Evolutionary conservation across 2,329 filamentous ascomycete genomes (phyloP).

Genomic region (Talaromyces atroroseus): DNA sequence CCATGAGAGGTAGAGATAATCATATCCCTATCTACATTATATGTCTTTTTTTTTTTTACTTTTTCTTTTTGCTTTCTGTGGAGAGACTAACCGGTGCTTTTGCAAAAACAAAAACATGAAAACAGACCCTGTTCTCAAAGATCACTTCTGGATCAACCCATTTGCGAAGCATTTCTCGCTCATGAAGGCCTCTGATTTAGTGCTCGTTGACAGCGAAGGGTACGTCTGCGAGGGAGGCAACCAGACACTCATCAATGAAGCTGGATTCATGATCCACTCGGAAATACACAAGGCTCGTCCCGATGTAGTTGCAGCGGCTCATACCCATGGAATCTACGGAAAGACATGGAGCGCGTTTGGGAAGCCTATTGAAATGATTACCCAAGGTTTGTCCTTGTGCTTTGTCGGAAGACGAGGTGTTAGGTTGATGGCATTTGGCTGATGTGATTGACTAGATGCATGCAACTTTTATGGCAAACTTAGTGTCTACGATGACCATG

Average conservation of each 20-base stretch:
- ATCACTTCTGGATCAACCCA: constrained; percentile 39
- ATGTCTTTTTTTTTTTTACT: neutral
- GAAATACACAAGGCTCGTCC: constrained; percentile 55
- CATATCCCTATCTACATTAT: too few species aligned
- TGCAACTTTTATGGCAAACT: constrained; percentile 36
- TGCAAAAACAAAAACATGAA: too few species aligned
- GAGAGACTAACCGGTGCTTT: constrained; percentile 4
- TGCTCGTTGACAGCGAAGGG: constrained; percentile 36
- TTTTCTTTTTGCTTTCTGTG: neutral
- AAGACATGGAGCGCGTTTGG: constrained; percentile 60
- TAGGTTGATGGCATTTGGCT: too few species aligned
- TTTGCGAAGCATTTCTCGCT: constrained; percentile 37
- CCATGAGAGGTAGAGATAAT: constrained; percentile 27
- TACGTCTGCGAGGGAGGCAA: constrained; percentile 38
- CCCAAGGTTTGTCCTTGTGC: constrained; percentile 55
- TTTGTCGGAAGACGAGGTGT: too few species aligned
- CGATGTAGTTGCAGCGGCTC: constrained; percentile 54
- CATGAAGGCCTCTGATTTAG: constrained; percentile 39
- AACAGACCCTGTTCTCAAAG: constrained; percentile 31
- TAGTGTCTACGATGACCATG: constrained; percentile 36
- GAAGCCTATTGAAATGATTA: constrained; percentile 53
- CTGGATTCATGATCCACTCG: constrained; percentile 57
- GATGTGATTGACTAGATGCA: constrained; percentile 22
- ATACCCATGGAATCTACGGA: constrained; percentile 55
- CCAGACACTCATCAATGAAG: constrained; percentile 36